phyloP scores from a whole-genome alignment of 2,329 filamentous ascomycete species.

The Neurospora sp. region DNA sequence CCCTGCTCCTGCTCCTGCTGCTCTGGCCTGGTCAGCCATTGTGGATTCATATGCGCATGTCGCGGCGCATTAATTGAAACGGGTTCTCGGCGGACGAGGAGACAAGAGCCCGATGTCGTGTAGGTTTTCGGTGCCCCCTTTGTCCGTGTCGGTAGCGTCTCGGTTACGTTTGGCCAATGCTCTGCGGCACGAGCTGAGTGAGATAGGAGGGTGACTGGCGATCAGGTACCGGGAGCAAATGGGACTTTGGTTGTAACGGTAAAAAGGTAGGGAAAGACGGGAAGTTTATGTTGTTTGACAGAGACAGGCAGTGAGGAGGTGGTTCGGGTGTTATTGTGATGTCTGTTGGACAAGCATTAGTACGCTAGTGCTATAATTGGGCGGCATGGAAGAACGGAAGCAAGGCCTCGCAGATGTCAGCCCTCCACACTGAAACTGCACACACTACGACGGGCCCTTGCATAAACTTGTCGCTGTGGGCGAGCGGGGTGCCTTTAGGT shows the following conservation, averaged over 20 bases:
- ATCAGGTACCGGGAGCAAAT: neutral
- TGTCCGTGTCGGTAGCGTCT: neutral
- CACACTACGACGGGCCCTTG: constrained; percentile 1
- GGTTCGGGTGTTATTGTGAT: neutral
- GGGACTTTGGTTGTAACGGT: neutral
- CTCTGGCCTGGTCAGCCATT: constrained; percentile 34
- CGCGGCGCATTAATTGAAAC: constrained; percentile 6
- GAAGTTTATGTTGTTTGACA: neutral
- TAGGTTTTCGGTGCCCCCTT: neutral
- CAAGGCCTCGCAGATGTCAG: constrained; percentile 1
- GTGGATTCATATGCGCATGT: constrained; percentile 21
- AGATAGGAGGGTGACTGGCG: neutral
- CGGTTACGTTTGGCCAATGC: neutral
- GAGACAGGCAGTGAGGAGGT: neutral
- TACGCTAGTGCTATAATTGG: neutral
- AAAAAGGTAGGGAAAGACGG: neutral
- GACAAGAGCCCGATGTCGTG: neutral
- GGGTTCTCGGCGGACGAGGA: constrained; percentile 1
- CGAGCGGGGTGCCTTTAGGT: neutral
- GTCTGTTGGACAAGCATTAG: neutral
- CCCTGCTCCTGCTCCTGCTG: constrained; percentile 9
- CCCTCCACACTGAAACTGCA: constrained; percentile 4
- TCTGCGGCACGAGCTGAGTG: neutral
- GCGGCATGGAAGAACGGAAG: neutral
- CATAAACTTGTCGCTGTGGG: constrained; percentile 1